These are phyloP conservation scores for Amoebophrya sp. DNA, from an alignment of 169 alveolate genomes.

Conservation along the genomic window DNA sequence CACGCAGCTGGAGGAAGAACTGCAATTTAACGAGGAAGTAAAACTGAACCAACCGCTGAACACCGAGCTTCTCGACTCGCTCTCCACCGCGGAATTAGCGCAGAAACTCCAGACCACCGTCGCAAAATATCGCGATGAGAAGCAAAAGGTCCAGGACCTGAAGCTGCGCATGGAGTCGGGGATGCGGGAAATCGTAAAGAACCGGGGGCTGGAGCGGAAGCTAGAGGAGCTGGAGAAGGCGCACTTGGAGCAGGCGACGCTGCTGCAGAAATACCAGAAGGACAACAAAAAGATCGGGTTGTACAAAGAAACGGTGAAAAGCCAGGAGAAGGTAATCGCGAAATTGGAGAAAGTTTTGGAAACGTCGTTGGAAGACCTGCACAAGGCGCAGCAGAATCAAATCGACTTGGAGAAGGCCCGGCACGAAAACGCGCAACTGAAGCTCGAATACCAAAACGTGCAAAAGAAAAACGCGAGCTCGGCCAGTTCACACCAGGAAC, in stretches of 20 bases:
- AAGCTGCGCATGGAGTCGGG: neutral
- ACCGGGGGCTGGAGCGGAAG: neutral
- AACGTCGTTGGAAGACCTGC: neutral
- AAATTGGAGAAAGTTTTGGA: neutral
- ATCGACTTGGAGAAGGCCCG: neutral
- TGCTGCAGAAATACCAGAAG: neutral
- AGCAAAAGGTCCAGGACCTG: neutral
- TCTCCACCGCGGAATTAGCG: neutral
- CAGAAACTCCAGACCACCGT: neutral
- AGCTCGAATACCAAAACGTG: too few relatives aligned
- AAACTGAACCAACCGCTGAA: neutral
- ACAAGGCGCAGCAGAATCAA: neutral
- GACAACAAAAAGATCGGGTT: neutral
- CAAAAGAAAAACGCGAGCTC: too few relatives aligned
- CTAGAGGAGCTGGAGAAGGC: neutral
- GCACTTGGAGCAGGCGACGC: neutral
- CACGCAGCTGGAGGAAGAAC: conserved; percentile 1
- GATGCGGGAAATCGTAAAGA: neutral
- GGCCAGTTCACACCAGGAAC: too few relatives aligned
- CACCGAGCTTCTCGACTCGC: neutral
- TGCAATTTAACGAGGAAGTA: neutral
- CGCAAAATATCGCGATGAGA: neutral
- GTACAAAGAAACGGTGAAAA: neutral
- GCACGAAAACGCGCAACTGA: neutral
- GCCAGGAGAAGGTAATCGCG: neutral